Evolutionary conservation across 2,329 filamentous ascomycete species (phyloP).

Genomic region (Cytospora piceicola): DNA sequence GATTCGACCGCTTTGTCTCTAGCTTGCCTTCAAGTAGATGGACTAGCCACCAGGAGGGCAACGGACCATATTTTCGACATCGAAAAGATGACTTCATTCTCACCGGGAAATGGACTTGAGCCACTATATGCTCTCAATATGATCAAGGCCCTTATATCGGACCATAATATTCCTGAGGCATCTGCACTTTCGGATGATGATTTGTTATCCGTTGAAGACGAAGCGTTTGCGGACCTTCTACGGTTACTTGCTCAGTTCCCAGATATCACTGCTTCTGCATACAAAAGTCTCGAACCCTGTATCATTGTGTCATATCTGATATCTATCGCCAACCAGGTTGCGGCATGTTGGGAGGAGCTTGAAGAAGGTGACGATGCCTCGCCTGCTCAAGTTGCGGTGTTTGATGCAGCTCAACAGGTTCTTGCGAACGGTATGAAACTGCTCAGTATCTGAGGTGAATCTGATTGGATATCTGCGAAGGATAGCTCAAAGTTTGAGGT

Average conservation of each 20-base stretch:
- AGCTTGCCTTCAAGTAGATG: conserved; percentile 73
- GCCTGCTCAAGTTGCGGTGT: conserved; percentile 59
- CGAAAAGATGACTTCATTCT: conserved; percentile 72
- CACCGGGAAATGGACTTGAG: conserved; percentile 74
- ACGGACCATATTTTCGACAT: conserved; percentile 67
- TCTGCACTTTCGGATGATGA: conserved; percentile 28
- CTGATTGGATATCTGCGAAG: background rate
- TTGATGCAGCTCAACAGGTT: conserved; percentile 63
- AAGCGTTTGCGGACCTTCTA: conserved; percentile 61
- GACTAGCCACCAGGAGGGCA: conserved; percentile 66
- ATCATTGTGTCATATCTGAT: conserved; percentile 60
- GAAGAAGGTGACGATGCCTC: conserved; percentile 54
- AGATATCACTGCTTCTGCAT: conserved; percentile 64
- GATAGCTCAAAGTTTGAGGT: background rate
- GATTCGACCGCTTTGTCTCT: conserved; percentile 55
- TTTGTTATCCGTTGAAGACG: conserved; percentile 35
- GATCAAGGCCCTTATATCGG: conserved; percentile 42
- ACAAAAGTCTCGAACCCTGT: conserved; percentile 71
- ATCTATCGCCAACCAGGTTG: conserved; percentile 21
- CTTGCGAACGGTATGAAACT: conserved; percentile 67
- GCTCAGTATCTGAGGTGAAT: conserved; percentile 46
- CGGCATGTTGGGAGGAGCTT: conserved; percentile 49
- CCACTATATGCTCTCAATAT: conserved; percentile 72
- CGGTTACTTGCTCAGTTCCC: conserved; percentile 67
- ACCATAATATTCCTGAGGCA: conserved; percentile 19